Evolutionary conservation across 805 yeast genomes (phyloP).

Genomic region (Candida qinlingensis): DNA sequence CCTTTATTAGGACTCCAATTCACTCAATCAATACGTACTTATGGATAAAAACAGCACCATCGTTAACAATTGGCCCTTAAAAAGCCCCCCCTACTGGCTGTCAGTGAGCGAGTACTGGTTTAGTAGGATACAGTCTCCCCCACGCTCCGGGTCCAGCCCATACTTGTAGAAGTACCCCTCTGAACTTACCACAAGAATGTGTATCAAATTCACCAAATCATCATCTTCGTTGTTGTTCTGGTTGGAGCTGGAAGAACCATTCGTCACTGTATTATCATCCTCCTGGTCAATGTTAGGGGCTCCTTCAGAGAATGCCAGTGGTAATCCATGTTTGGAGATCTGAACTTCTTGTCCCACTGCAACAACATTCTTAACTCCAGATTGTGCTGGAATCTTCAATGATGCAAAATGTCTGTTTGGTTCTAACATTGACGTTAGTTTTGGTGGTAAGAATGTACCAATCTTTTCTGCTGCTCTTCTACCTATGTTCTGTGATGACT

Average conservation of each 20-base stretch:
- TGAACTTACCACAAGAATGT: conserved; percentile 69
- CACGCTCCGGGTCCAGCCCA: conserved; percentile 77
- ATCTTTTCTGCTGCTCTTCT: conserved; percentile 80
- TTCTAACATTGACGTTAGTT: conserved; percentile 77
- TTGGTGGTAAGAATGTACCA: conserved; percentile 81
- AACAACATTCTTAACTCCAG: conserved; percentile 41
- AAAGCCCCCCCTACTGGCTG: conserved; percentile 1
- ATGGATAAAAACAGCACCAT: too few relatives aligned
- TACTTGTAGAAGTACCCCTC: conserved; percentile 80
- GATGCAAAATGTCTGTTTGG: conserved; percentile 91
- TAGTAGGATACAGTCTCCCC: conserved; percentile 85
- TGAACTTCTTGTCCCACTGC: conserved; percentile 37
- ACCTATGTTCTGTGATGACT: conserved; percentile 74
- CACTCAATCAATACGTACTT: too few relatives aligned
- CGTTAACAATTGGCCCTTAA: too few relatives aligned
- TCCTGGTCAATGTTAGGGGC: not conserved
- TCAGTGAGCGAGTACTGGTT: conserved; percentile 56
- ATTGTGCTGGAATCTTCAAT: conserved; percentile 59
- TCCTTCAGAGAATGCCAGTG: conserved; percentile 17
- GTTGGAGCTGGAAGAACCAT: not conserved
- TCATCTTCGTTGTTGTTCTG: conserved; percentile 15
- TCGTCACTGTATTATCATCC: not conserved
- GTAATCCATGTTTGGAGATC: conserved; percentile 20
- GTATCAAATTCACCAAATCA: conserved; percentile 28
- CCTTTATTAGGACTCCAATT: too few relatives aligned